Base-by-base conservation (phyloP, 805 yeast genomes). In the Nakazawaea laoshanensis region DNA sequence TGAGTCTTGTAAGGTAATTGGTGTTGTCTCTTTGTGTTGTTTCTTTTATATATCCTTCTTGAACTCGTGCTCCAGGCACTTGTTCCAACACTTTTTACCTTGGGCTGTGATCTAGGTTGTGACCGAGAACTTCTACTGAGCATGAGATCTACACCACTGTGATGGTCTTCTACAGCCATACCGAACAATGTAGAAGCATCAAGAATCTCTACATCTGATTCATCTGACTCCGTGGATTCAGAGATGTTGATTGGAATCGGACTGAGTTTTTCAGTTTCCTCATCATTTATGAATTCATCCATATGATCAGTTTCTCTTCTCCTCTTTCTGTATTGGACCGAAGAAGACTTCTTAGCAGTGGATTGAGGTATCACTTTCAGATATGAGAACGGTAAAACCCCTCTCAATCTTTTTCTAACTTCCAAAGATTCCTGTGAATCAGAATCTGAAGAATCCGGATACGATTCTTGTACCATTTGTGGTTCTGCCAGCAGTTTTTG, bases 111-210 rank as follows among this genome's bases (percentile, higher is more conserved):
- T 12, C 26, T 27, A 12, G 25, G 13, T n/a, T 16, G 21, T 19
- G 5, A 15, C 5, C 13, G 18, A 7, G 15, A 18, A 4, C 12
- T 30, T 8, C 33, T 19, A 24, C 33, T 42, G 20, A 50, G 33
- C 58, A 54, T 52, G 19, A 43, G 42, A 29, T 52, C 45, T 11
- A 53, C 45, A 3, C 57, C 55, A 12, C 50, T 29, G 2, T 41
- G 24, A 4, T 26, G 19, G 24, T 47, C 53, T 29, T 53, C 59
- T 31, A 44, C 45, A 2, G 57, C 57, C 16, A 36, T 32, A 4
- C 47, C 55, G 19, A 40, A 40, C 15, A 36, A 19, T 8, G 24
- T 24, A 2, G 30, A 34, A 27, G 34, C 3, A 16, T 17, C 35
- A 27, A 33, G 19, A 11, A 23, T 25, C 8, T 27, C 36, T 21